These are phyloP conservation scores for Perkinsus olseni DNA, from an alignment of 169 alveolate genomes.

Conservation along the genomic window DNA sequence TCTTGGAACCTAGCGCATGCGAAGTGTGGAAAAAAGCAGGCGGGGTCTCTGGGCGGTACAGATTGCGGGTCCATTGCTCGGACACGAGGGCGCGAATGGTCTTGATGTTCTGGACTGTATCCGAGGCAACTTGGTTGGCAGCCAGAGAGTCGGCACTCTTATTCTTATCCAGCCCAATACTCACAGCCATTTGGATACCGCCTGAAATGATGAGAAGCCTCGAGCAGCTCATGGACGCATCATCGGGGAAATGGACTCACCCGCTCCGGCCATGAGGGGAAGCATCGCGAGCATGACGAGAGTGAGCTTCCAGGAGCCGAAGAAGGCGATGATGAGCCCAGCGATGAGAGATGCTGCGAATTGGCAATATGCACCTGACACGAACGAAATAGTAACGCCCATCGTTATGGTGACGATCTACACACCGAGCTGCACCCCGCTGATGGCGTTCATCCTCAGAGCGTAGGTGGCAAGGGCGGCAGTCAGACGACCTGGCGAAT, in stretches of 20 bases:
- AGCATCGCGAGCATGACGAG: conserved; percentile 27
- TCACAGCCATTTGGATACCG: background rate
- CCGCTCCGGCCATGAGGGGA: conserved; percentile 19
- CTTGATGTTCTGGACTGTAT: conserved; percentile 53
- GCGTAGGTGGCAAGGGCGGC: conserved; percentile 21
- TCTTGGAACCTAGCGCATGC: background rate
- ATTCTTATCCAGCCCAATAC: background rate
- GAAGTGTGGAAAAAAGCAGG: conserved; percentile 8
- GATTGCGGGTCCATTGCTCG: conserved; percentile 24
- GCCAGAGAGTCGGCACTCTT: conserved; percentile 11
- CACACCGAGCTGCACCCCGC: conserved; percentile 4
- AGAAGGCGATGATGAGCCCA: conserved; percentile 36
- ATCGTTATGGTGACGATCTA: background rate
- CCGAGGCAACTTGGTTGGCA: conserved; percentile 47
- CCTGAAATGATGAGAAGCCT: background rate
- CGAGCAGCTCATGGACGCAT: no score
- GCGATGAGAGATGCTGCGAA: conserved; percentile 23
- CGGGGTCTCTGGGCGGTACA: conserved; percentile 23
- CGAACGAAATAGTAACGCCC: background rate
- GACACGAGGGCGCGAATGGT: conserved; percentile 55
- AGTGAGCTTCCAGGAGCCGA: conserved; percentile 32
- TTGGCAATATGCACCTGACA: conserved; percentile 10
- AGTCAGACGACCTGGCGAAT: conserved; percentile 45
- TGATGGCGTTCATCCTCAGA: background rate
- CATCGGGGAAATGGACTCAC: background rate